phyloP scores from a whole-genome alignment of 2,329 filamentous ascomycete genomes.

The Aspergillus pseudoglaucus region DNA sequence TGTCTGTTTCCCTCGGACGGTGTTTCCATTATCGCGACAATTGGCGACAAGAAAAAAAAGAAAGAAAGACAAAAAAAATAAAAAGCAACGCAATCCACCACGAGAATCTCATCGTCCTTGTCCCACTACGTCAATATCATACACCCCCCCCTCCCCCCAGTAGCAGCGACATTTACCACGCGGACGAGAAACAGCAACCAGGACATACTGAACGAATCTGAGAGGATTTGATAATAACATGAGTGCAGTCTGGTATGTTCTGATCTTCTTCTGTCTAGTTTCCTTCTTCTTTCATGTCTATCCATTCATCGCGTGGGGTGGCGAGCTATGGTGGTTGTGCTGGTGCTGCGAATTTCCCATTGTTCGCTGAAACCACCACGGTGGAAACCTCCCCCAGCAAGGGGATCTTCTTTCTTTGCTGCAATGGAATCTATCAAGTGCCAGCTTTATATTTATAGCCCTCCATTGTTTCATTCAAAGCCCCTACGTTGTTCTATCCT shows the following conservation, averaged over 20 bases:
- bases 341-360: background rate
- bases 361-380: conserved; percentile 7
- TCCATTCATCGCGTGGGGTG: background rate
- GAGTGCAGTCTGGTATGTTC: conserved; percentile 18
- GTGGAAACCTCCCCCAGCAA: background rate
- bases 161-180: background rate
- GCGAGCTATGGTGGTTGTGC: background rate
- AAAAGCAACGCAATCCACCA: background rate
- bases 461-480: conserved; percentile 4
- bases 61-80: too few species aligned
- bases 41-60: background rate
- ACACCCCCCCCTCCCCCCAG: background rate
- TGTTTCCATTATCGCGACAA: background rate
- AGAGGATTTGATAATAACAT: conserved; percentile 11
- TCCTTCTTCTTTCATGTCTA: background rate
- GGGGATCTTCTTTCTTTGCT: background rate
- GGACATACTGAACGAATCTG: background rate
- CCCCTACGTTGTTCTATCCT: conserved; percentile 2
- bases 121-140: background rate
- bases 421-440: conserved; percentile 2
- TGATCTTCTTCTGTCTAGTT: conserved; percentile 1
- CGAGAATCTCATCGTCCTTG: background rate
- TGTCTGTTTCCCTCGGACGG: background rate
- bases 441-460: conserved; percentile 8
- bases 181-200: background rate